A percentile compares a stretch with the other conserved stretches of the same genome.
Conservation (phyloP, 179 eudicot species). For the Amaranthus tricolor region DNA sequence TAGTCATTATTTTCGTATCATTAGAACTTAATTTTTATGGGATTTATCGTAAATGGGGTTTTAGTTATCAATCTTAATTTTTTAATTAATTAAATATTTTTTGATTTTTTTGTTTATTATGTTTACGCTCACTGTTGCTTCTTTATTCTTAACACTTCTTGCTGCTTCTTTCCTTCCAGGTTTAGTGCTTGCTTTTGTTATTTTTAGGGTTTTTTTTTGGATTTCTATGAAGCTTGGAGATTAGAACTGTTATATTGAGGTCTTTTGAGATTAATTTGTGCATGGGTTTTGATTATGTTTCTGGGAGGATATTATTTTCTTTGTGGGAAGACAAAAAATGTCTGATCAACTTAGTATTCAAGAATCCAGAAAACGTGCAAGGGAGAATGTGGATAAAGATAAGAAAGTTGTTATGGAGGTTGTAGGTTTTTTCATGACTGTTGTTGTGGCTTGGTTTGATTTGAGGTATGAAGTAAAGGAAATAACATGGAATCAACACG, state of each 20-base stretch:
- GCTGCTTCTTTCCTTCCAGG: slow-evolving; percentile 1
- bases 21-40: slow-evolving; percentile 26
- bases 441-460: no score
- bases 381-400: no score
- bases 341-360: no score
- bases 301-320: no score
- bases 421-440: no score
- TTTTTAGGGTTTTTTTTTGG: background rate
- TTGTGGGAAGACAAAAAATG: no score
- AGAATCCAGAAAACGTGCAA: no score
- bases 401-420: no score
- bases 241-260: slow-evolving; percentile 9
- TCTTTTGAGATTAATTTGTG: slow-evolving; percentile 3
- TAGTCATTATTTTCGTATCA: slow-evolving; percentile 54
- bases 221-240: background rate
- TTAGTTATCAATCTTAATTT: slow-evolving; percentile 10
- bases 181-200: background rate
- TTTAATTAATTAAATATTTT: background rate
- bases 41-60: slow-evolving; percentile 24
- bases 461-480: no score
- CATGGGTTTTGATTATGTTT: background rate
- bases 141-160: background rate
- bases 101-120: background rate
- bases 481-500: no score
- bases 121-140: background rate